A percentile compares a stretch with the other conserved stretches of the same genome.
These are phyloP conservation scores for Apiotrichum akiyoshidainum DNA, from an alignment of 1,284 basidiomycete genomes.

Conservation along the genomic window DNA sequence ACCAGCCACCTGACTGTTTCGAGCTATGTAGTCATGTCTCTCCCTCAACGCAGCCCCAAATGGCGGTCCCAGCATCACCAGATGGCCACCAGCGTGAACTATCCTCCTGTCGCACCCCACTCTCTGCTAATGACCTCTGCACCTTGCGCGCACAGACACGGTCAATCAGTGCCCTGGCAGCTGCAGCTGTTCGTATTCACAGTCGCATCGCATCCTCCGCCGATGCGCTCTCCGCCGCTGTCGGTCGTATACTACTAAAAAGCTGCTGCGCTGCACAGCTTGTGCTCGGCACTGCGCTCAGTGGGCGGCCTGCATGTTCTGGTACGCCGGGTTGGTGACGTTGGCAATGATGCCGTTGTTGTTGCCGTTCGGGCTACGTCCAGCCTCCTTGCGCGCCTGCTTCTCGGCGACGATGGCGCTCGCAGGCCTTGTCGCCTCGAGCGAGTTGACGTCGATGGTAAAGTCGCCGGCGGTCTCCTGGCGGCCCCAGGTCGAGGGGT, in stretches of 20 bases:
- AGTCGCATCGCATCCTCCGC: slow-evolving; percentile 1
- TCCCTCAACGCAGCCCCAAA: too few species aligned
- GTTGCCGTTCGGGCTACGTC: slow-evolving; percentile 16
- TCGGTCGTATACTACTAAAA: slow-evolving; percentile 1
- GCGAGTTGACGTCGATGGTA: slow-evolving; percentile 34
- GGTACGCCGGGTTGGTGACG: slow-evolving; percentile 15
- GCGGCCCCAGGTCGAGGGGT: slow-evolving; percentile 41
- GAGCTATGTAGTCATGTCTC: too few species aligned
- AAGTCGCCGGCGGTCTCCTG: slow-evolving; percentile 45
- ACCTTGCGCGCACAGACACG: not conserved
- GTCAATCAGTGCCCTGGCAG: not conserved
- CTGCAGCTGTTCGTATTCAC: not conserved
- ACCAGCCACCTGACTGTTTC: too few species aligned
- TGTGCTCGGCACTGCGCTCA: not conserved
- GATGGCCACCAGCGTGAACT: too few species aligned
- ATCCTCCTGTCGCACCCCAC: too few species aligned
- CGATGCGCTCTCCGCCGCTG: not conserved
- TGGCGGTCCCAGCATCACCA: too few species aligned
- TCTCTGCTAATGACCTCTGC: not conserved
- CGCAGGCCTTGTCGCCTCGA: slow-evolving; percentile 42
- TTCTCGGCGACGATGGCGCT: slow-evolving; percentile 30
- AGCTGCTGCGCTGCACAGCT: too few species aligned
- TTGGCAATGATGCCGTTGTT: slow-evolving; percentile 5
- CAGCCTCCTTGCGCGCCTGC: slow-evolving; percentile 31
- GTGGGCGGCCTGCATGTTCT: slow-evolving; percentile 24